Evolutionary conservation across 176 grass and related monocot species (phyloP).

Genomic region (Leersia perrieri): DNA sequence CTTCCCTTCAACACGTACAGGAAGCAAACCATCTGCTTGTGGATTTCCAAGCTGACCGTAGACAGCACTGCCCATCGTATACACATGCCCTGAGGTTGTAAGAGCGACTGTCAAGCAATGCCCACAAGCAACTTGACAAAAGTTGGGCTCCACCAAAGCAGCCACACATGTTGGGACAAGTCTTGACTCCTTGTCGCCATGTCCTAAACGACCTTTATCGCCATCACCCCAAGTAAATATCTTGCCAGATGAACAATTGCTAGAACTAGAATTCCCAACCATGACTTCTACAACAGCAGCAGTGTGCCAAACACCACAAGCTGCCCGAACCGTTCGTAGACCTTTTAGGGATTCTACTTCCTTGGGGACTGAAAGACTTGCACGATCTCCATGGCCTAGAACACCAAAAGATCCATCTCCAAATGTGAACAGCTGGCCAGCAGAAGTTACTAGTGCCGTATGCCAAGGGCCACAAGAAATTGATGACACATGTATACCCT

Average conservation of each 20-base stretch:
- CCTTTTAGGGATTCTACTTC: conserved; percentile 97
- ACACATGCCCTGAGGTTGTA: conserved; percentile 93
- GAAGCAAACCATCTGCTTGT: conserved; percentile 78
- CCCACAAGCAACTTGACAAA: conserved; percentile 96
- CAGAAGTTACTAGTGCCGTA: conserved; percentile 86
- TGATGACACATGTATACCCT: conserved; percentile 89
- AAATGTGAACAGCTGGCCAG: conserved; percentile 96
- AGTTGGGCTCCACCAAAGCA: conserved; percentile 91
- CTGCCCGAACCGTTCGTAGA: conserved; percentile 77
- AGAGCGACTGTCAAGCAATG: conserved; percentile 90
- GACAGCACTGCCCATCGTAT: conserved; percentile 84
- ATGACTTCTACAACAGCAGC: conserved; percentile 98
- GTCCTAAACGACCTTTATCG: conserved; percentile 96
- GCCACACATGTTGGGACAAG: conserved; percentile 93
- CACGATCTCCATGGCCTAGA: conserved; percentile 80
- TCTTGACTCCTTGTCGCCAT: conserved; percentile 78
- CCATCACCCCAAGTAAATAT: conserved; percentile 99
- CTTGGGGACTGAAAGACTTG: conserved; percentile 58
- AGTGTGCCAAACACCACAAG: conserved; percentile 99
- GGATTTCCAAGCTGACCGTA: conserved; percentile 93
- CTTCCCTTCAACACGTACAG: conserved; percentile 84
- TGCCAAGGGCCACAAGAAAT: conserved; percentile 99
- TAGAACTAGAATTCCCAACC: conserved; percentile 84
- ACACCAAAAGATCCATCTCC: conserved; percentile 97
- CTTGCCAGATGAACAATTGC: conserved; percentile 91